Evolutionary conservation across 2,329 filamentous ascomycete species (phyloP), one percentile per base, ranked within the genome.

Genomic region (Magnaporthiopsis rhizophila): DNA sequence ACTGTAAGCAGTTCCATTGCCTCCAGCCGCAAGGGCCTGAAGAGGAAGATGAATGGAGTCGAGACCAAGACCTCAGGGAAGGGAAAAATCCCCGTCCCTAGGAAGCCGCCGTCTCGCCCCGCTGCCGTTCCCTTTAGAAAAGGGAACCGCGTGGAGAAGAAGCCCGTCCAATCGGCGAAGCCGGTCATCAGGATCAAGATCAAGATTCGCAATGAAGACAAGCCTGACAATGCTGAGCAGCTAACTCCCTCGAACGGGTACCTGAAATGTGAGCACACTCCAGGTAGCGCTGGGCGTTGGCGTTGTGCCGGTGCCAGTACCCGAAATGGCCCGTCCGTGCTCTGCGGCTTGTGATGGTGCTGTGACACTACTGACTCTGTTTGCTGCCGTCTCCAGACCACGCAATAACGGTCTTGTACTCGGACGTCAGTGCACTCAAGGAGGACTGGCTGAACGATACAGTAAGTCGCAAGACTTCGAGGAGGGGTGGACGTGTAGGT

Each of bases 401-500:
- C 69, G 77, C 78, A 66, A 74, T 69, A n/a, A 66, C 58, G 6
- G 7, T 59, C 34, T 30, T 61, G 62, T 86, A 88, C 74, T 91
- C 95, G 74, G 95, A 99, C 76, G 86, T 98, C 69, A 90, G 93
- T 74, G 89, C 89, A 21, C 85, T 99, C 65, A 92, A 90, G 77
- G 83, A 90, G 76, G 95, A 97, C 81, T 99, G 95, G 95, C 82
- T 99, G 63, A 97, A 94, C 58, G 95, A 99, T 75, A 97, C 97
- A n/a, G n/a, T n/a, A n/a, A n/a, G n/a, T n/a, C n/a, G n/a, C 13
- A 5, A 18, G 15, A 38, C 13, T 5, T 13, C 45, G 12, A 7
- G 8, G 15, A 1, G 15, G 28, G 56, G 12, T 50, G 3, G 9
- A n/a, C 6, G 36, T 38, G 5, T 18, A 45, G 64, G 28, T 63